Conservation (phyloP, 805 yeast species). For the Nakazawaea siamensis region DNA sequence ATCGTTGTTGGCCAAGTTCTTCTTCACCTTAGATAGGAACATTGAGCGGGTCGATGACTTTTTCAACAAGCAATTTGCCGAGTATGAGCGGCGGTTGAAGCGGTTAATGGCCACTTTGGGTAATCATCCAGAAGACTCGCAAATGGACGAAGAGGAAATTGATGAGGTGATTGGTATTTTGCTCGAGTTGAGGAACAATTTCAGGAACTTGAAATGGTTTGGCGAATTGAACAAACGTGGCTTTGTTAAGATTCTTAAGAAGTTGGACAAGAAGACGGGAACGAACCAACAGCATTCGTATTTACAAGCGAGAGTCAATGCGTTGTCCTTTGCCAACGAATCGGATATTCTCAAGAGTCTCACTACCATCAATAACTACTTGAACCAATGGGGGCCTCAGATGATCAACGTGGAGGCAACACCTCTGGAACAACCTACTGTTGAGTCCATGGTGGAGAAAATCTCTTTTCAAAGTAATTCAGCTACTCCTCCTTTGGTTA, state of each 20-base stretch:
- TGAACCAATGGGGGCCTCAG: slow-evolving; percentile 44
- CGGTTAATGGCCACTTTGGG: slow-evolving; percentile 34
- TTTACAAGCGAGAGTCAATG: slow-evolving; percentile 58
- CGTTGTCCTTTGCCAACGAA: slow-evolving; percentile 74
- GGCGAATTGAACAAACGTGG: slow-evolving; percentile 91
- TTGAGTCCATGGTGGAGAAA: background rate
- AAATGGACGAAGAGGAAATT: slow-evolving; percentile 41
- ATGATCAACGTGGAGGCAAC: slow-evolving; percentile 12
- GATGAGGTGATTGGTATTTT: slow-evolving; percentile 61
- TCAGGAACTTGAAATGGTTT: slow-evolving; percentile 86
- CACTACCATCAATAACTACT: slow-evolving; percentile 38
- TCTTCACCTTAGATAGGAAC: slow-evolving; percentile 70
- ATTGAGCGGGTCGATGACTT: slow-evolving; percentile 77
- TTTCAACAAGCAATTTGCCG: slow-evolving; percentile 63
- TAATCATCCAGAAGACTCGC: slow-evolving; percentile 17
- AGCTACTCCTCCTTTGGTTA: background rate
- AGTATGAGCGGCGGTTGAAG: slow-evolving; percentile 63
- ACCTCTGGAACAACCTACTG: background rate
- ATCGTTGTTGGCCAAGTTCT: slow-evolving; percentile 53
- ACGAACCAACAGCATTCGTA: slow-evolving; percentile 48
- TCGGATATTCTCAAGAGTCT: slow-evolving; percentile 47
- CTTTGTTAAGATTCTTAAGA: slow-evolving; percentile 79
- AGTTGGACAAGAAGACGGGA: slow-evolving; percentile 78
- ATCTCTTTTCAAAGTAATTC: background rate
- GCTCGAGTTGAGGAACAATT: slow-evolving; percentile 65